These are phyloP conservation scores for Kwoniella shandongensis DNA, from an alignment of 768 basidiomycete species.

Conservation along the genomic window DNA sequence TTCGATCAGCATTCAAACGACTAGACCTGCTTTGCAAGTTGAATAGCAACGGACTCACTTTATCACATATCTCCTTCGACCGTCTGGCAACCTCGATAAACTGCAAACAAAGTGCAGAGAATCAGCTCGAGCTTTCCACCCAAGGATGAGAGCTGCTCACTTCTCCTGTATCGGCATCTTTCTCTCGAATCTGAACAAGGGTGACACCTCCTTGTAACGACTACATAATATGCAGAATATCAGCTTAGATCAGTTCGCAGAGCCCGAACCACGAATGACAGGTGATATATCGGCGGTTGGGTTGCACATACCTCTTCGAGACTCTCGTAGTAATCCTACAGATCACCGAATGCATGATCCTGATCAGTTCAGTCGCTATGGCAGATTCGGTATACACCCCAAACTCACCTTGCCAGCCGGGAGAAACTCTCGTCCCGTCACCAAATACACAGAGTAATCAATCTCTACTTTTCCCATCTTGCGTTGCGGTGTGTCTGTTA, in stretches of 20 bases:
- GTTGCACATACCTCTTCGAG: slow-evolving; percentile 66
- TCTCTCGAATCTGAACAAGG: slow-evolving; percentile 86
- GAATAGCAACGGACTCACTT: slow-evolving; percentile 46
- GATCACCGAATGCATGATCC: not conserved
- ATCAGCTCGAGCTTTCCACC: not conserved
- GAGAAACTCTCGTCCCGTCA: slow-evolving; percentile 75
- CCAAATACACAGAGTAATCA: slow-evolving; percentile 70
- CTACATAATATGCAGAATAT: slow-evolving; percentile 53
- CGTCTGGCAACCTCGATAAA: slow-evolving; percentile 72
- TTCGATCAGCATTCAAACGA: not conserved
- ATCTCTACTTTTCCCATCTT: slow-evolving; percentile 38
- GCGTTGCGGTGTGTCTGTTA: not conserved
- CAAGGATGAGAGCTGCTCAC: slow-evolving; percentile 55
- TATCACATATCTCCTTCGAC: slow-evolving; percentile 70
- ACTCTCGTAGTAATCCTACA: slow-evolving; percentile 67
- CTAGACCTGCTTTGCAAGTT: not conserved
- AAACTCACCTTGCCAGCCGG: slow-evolving; percentile 68
- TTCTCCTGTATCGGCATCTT: slow-evolving; percentile 74
- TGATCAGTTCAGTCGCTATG: not conserved
- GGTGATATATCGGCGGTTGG: not conserved
- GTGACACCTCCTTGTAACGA: slow-evolving; percentile 83
- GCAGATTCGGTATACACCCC: no score
- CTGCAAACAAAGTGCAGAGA: slow-evolving; percentile 52
- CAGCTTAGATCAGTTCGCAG: not conserved
- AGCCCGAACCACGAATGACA: not conserved